phyloP scores from a whole-genome alignment of 2,329 filamentous ascomycete genomes.

The Onygenales sp. region DNA sequence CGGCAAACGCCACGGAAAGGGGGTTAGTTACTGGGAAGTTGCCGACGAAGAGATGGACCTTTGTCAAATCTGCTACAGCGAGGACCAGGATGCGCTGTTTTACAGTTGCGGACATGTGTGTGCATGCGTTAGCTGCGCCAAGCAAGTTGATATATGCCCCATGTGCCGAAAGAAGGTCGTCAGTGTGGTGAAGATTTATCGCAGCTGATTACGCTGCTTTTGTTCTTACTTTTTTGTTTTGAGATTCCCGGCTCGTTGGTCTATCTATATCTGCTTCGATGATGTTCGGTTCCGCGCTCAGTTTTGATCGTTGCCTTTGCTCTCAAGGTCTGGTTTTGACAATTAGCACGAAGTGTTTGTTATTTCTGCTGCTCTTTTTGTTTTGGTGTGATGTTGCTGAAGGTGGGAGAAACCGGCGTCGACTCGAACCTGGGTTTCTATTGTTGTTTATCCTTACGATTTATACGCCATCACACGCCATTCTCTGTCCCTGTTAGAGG shows the following conservation, averaged over 20 bases:
- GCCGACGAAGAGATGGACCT: conserved; percentile 51
- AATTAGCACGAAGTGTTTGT: too few species aligned
- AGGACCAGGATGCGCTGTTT: conserved; percentile 50
- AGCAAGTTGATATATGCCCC: conserved; percentile 49
- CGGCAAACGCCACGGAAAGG: conserved; percentile 51
- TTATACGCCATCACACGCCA: too few species aligned
- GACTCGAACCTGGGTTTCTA: too few species aligned
- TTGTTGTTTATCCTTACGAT: too few species aligned
- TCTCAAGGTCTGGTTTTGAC: too few species aligned
- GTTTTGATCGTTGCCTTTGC: background rate
- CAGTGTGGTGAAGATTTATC: conserved; percentile 49
- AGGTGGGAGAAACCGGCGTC: too few species aligned
- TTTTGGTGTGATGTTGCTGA: too few species aligned
- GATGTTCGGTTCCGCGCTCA: background rate
- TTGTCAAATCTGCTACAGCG: conserved; percentile 55
- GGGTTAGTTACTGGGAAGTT: conserved; percentile 53
- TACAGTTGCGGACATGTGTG: conserved; percentile 56
- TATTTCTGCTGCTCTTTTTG: too few species aligned
- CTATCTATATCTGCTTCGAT: background rate
- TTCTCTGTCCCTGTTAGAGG: too few species aligned
- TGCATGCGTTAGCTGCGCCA: conserved; percentile 51
- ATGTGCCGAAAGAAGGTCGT: conserved; percentile 51
- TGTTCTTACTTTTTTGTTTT: background rate
- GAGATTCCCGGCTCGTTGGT: background rate
- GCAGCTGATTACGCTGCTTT: conserved; percentile 20